phyloP scores from a whole-genome alignment of 2,329 filamentous ascomycete genomes.

The Coleophoma cylindrospora region DNA sequence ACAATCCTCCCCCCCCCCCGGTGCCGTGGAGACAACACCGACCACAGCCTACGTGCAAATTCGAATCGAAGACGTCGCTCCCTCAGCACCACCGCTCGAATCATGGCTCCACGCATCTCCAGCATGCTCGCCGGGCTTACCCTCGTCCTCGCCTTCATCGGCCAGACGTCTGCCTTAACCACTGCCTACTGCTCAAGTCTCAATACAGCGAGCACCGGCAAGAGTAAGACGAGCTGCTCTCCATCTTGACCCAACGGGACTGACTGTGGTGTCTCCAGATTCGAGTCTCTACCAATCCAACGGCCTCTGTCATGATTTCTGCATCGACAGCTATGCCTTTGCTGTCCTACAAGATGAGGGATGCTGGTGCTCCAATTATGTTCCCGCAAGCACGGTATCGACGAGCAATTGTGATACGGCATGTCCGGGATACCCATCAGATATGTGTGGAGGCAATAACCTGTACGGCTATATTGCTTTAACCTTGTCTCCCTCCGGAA shows the following conservation, averaged over 20 bases:
- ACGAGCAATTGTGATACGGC: constrained; percentile 43
- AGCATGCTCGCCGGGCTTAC: constrained; percentile 18
- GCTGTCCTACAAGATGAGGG: constrained; percentile 59
- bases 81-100: no score
- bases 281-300: constrained; percentile 60
- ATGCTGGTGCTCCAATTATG: constrained; percentile 74
- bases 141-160: constrained; percentile 7
- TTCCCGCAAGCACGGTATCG: constrained; percentile 43
- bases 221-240: constrained; percentile 31
- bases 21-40: not conserved
- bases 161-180: constrained; percentile 8
- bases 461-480: constrained; percentile 64
- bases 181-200: constrained; percentile 37
- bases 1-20: not conserved
- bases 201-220: constrained; percentile 37
- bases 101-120: constrained; percentile 7
- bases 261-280: constrained; percentile 31
- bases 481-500: constrained; percentile 50
- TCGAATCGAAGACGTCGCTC: not conserved
- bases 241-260: constrained; percentile 8
- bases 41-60: not conserved
- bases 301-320: constrained; percentile 60
- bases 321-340: constrained; percentile 54
- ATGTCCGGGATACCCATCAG: constrained; percentile 65
- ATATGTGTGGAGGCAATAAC: constrained; percentile 59